A percentile compares a stretch with the other conserved stretches of the same genome.
Evolutionary conservation across 768 basidiomycete species (phyloP).

Genomic region (Epithele typhae): DNA sequence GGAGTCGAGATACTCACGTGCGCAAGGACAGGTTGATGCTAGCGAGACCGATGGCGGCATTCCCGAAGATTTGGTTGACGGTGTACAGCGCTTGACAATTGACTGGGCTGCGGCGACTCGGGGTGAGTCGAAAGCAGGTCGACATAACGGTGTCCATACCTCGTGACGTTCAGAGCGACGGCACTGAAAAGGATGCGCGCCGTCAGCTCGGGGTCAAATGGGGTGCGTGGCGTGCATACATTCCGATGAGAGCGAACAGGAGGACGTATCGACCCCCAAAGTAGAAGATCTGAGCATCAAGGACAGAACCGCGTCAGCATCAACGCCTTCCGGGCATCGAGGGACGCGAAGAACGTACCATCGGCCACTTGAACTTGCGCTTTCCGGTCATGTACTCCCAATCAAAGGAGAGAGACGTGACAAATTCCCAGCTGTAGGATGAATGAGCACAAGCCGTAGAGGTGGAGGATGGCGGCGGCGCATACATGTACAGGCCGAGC

Average conservation of each 20-base stretch:
- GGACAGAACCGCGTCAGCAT: too few relatives aligned
- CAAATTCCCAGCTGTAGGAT: constrained; percentile 38
- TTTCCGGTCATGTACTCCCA: constrained; percentile 36
- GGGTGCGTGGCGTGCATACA: constrained; percentile 28
- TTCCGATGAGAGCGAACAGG: constrained; percentile 42
- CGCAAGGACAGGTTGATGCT: constrained; percentile 45
- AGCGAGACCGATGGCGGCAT: constrained; percentile 40
- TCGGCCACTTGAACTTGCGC: constrained; percentile 42
- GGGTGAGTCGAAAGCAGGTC: background rate
- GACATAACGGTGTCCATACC: constrained; percentile 16
- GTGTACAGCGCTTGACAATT: constrained; percentile 45
- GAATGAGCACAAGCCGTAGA: background rate
- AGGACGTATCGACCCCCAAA: constrained; percentile 42
- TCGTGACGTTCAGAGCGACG: constrained; percentile 34
- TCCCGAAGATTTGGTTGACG: constrained; percentile 42
- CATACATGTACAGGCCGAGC: constrained; percentile 42
- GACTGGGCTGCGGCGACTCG: constrained; percentile 25
- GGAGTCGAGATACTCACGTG: constrained; percentile 31
- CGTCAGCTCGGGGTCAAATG: constrained; percentile 1
- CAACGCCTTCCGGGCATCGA: too few relatives aligned
- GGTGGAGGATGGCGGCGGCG: background rate
- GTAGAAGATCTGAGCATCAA: constrained; percentile 36
- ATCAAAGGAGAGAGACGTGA: constrained; percentile 40
- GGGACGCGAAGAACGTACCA: constrained; percentile 25
- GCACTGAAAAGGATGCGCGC: constrained; percentile 17